A percentile compares a stretch with the other conserved stretches of the same genome.
Conservation (phyloP, 2,329 filamentous ascomycete species). For the Colletotrichum falcatum region DNA sequence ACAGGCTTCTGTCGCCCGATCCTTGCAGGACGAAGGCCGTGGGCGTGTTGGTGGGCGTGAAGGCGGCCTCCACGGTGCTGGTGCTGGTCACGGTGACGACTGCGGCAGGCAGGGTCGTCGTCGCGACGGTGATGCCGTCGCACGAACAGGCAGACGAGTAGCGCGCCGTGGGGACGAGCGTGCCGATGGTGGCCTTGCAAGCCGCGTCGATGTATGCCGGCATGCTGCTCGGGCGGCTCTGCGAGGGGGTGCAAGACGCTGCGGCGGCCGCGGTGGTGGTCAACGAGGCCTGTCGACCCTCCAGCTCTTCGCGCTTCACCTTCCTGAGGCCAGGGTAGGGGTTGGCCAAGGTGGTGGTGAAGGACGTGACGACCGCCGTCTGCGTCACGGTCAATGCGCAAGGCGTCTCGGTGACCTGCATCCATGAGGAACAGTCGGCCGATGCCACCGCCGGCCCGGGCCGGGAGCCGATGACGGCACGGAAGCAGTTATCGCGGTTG, state of each 20-base stretch:
- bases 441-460: conserved; percentile 17
- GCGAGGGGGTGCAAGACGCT: conserved; percentile 12
- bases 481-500: conserved; percentile 29
- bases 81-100: conserved; percentile 57
- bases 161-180: conserved; percentile 24
- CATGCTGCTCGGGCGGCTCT: conserved; percentile 19
- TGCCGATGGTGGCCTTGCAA: conserved; percentile 15
- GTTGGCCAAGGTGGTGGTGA: conserved; percentile 25
- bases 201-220: conserved; percentile 15
- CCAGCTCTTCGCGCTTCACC: conserved; percentile 14
- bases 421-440: conserved; percentile 20
- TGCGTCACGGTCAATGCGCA: conserved; percentile 21
- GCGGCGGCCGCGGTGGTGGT: not conserved
- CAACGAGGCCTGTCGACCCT: conserved; percentile 4
- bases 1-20: not conserved
- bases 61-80: conserved; percentile 45
- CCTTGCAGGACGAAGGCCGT: conserved; percentile 16
- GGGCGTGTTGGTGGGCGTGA: conserved; percentile 24
- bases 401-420: conserved; percentile 19
- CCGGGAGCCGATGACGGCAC: conserved; percentile 12
- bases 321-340: conserved; percentile 15
- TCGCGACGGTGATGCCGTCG: conserved; percentile 55
- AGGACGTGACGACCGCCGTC: conserved; percentile 17
- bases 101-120: conserved; percentile 52
- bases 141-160: conserved; percentile 59